phyloP scores from a whole-genome alignment of 306 rosid genomes.

The Canavalia gladiata region DNA sequence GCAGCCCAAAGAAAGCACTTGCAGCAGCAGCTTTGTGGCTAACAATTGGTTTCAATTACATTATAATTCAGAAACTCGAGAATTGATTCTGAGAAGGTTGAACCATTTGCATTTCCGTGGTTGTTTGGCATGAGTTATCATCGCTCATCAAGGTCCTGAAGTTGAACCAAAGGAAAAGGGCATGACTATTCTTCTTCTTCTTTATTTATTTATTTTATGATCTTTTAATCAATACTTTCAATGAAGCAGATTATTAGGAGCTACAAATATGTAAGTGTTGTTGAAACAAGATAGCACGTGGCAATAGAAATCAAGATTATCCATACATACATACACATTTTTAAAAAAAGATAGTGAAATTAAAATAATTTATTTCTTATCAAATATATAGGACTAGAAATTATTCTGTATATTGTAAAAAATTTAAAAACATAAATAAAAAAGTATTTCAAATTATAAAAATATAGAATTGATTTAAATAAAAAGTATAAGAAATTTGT shows the following conservation, averaged over 20 bases:
- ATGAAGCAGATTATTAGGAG: constrained; percentile 8
- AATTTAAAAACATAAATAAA: background rate
- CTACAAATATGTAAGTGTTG: background rate
- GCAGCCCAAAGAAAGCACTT: constrained; percentile 34
- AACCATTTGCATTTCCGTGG: constrained; percentile 84
- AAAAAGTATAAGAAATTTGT: background rate
- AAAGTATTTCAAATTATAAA: background rate
- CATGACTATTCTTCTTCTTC: constrained; percentile 18
- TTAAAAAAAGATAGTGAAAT: background rate
- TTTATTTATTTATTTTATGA: background rate
- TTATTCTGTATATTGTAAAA: background rate
- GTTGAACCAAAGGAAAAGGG: constrained; percentile 36
- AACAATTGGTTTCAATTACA: constrained; percentile 10
- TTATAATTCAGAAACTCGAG: constrained; percentile 61
- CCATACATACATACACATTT: background rate
- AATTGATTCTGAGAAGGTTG: constrained; percentile 75
- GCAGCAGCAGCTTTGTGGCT: constrained; percentile 6
- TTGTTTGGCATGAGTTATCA: constrained; percentile 83
- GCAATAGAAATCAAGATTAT: background rate
- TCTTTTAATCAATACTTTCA: background rate
- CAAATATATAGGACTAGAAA: background rate
- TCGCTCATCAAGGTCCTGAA: constrained; percentile 70
- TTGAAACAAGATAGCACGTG: constrained; percentile 19
- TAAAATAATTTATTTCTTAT: background rate
- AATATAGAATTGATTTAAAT: background rate